Conservation (phyloP, 352 stramenopile species). For the Phytophthora podocarpi region DNA sequence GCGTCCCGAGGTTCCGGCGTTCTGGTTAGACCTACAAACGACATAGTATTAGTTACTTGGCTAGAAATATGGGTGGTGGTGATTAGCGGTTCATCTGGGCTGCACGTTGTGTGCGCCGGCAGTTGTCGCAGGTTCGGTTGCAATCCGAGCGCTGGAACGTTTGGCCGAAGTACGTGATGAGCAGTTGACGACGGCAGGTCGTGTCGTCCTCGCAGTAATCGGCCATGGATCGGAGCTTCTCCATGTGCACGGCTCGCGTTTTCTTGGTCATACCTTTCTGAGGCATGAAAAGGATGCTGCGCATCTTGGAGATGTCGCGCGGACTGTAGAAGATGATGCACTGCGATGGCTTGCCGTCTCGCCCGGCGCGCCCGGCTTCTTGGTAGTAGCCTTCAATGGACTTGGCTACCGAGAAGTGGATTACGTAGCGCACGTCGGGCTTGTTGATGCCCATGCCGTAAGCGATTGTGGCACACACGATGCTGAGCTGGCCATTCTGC, state of each 20-base stretch:
- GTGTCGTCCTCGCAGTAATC: slow-evolving; percentile 82
- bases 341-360: slow-evolving; percentile 93
- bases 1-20: not conserved
- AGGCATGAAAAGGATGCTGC: slow-evolving; percentile 76
- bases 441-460: slow-evolving; percentile 98
- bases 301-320: slow-evolving; percentile 85
- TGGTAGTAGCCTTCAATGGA: slow-evolving; percentile 99
- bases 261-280: slow-evolving; percentile 83
- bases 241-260: slow-evolving; percentile 68
- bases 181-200: slow-evolving; percentile 72
- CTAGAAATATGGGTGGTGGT: not conserved
- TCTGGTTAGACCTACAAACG: slow-evolving; percentile 9
- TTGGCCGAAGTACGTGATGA: slow-evolving; percentile 86
- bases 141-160: slow-evolving; percentile 70
- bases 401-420: slow-evolving; percentile 92
- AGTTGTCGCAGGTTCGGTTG: slow-evolving; percentile 72
- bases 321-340: slow-evolving; percentile 92
- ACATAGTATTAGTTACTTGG: slow-evolving; percentile 6
- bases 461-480: slow-evolving; percentile 95
- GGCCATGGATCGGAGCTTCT: slow-evolving; percentile 80
- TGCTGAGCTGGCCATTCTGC: slow-evolving; percentile 78
- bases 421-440: slow-evolving; percentile 92
- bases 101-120: slow-evolving; percentile 47
- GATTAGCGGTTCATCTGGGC: slow-evolving; percentile 23
- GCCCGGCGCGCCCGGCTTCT: slow-evolving; percentile 95